Evolutionary conservation across 1,284 basidiomycete genomes (phyloP).

Genomic region (Inonotus obliquus): DNA sequence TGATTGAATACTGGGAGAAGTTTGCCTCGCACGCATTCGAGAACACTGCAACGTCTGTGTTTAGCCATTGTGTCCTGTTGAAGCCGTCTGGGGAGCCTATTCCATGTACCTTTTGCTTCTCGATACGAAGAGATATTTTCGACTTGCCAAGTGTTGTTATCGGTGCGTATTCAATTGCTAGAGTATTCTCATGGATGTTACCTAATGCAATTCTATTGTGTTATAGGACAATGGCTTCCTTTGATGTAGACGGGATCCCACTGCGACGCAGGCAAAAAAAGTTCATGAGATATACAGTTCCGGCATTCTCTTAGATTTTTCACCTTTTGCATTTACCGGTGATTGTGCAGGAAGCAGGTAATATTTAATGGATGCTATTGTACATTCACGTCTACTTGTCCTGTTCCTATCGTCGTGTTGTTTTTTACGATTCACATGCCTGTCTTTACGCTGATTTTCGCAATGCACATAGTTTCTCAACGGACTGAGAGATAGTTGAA

Average conservation of each 20-base stretch:
- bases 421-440: neutral
- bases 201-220: neutral
- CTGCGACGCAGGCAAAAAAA: too few relatives aligned
- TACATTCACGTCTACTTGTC: too few relatives aligned
- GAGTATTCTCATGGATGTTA: neutral
- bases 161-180: conserved; percentile 40
- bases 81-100: conserved; percentile 81
- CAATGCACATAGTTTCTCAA: neutral
- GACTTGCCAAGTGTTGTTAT: conserved; percentile 85
- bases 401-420: neutral
- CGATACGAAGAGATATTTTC: conserved; percentile 87
- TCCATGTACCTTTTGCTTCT: conserved; percentile 89
- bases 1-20: conserved; percentile 94
- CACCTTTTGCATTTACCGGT: too few relatives aligned
- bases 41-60: conserved; percentile 92
- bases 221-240: conserved; percentile 73
- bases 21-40: conserved; percentile 94
- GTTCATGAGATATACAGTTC: too few relatives aligned
- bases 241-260: conserved; percentile 43
- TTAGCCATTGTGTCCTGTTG: conserved; percentile 83
- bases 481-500: too few relatives aligned
- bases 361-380: too few relatives aligned
- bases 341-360: too few relatives aligned
- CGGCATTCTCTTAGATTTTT: too few relatives aligned
- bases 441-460: neutral